Base-by-base conservation (phyloP, 129 eudicot species). In the Flaveria bidentis region DNA sequence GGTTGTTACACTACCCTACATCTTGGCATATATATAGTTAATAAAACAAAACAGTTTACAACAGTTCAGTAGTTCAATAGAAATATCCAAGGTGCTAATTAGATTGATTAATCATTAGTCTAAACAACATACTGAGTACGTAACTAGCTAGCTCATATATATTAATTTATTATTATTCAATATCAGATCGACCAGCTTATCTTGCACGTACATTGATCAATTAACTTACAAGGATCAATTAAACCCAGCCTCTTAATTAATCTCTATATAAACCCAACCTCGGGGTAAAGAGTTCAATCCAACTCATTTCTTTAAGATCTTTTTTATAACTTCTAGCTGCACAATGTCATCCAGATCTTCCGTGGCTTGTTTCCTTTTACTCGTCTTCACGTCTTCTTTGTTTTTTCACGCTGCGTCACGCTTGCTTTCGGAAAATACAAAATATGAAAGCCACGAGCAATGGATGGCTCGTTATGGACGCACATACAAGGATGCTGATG, bases 281-380 rank as follows among this genome's bases (percentile, higher is more conserved):
- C 30, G 22, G 53, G 26, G 53, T 12, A n/a, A 39, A 73, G 44
- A 42, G 23, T 45, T 74, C 69, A 74, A 20, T 23, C 42, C 78
- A 74, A 28, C 71, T 22, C 46, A 16, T 53, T 47, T 26, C 14
- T 58, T 42, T 28, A 28, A 28, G 33, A 3, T 74, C 22, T 45
- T 45, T 33, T 88, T 85, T 81, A 88, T 81, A 86, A 53, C 26
- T 42, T 23, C 26, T 23, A 23, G 26, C 26, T 23, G 26, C 26
- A 23, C 26, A 0, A 23, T 23, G 26, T 23, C 26, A 23, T 23
- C 26, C 26, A 23, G 26, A 23, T 23, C 26, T 23, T 23, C 26
- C 26, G 26, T 23, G 26, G 26, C 26, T 23, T 23, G 26, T 23
- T 23, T 23, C 26, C 26, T 23, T 23, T 23, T 23, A 23, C 26